Percentiles rank a stretch among this genome's conserved stretches.
phyloP scores from a whole-genome alignment of 78 protist species.

The Dictyostelium citrinum region DNA sequence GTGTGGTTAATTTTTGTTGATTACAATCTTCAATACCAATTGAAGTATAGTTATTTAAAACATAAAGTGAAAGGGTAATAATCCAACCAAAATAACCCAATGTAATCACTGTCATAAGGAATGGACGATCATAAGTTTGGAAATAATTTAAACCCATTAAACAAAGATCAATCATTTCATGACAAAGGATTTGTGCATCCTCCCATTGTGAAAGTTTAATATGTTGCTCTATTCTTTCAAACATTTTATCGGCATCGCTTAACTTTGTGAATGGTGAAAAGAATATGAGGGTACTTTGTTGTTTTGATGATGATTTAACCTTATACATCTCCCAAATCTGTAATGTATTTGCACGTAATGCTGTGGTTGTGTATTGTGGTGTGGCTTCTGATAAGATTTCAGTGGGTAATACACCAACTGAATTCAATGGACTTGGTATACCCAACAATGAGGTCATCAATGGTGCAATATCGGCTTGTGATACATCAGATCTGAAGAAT shows the following conservation, averaged over 20 bases:
- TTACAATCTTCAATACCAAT: slow-evolving; percentile 11
- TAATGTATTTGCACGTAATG: slow-evolving; percentile 69
- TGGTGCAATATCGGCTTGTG: slow-evolving; percentile 91
- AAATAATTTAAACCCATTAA: slow-evolving; percentile 81
- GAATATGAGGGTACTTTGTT: slow-evolving; percentile 29
- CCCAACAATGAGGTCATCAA: slow-evolving; percentile 86
- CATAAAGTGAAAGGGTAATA: slow-evolving; percentile 44
- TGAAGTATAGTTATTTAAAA: slow-evolving; percentile 27
- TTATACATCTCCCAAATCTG: slow-evolving; percentile 77
- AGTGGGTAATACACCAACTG: slow-evolving; percentile 87
- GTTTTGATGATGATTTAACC: neutral
- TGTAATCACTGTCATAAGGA: slow-evolving; percentile 81
- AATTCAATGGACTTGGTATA: slow-evolving; percentile 85
- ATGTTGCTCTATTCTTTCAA: neutral
- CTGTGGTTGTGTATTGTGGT: slow-evolving; percentile 17
- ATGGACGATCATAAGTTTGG: slow-evolving; percentile 87
- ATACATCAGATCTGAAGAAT: slow-evolving; percentile 75
- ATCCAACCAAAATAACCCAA: slow-evolving; percentile 87
- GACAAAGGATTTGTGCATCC: slow-evolving; percentile 57
- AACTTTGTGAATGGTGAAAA: slow-evolving; percentile 48
- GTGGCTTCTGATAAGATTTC: slow-evolving; percentile 46
- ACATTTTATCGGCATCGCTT: neutral
- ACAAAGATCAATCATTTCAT: slow-evolving; percentile 33
- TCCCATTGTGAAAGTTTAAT: neutral
- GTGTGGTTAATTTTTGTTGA: neutral